These are phyloP conservation scores for Mycosarcoma maydis DNA, from an alignment of 1,284 basidiomycete species.

Conservation along the genomic window DNA sequence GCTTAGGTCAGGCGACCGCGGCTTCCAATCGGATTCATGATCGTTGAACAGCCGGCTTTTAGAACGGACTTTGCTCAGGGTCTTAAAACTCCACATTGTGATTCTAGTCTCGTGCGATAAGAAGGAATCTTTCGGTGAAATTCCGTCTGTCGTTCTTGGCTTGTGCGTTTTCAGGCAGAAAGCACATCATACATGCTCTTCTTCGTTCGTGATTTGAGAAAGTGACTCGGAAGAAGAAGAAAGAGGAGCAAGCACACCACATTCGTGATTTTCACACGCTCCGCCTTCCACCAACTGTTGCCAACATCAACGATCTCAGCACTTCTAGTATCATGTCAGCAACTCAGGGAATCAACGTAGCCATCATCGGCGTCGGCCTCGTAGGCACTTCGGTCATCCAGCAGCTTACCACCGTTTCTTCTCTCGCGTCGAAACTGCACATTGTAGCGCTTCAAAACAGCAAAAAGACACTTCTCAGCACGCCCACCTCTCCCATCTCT, in stretches of 20 bases:
- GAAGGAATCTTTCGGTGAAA: constrained; percentile 25
- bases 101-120: constrained; percentile 31
- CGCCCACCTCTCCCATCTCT: constrained; percentile 28
- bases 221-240: constrained; percentile 15
- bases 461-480: constrained; percentile 62
- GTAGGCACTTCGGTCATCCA: constrained; percentile 64
- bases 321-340: constrained; percentile 25
- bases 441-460: constrained; percentile 64
- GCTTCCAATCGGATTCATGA: constrained; percentile 7
- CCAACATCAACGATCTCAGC: background rate
- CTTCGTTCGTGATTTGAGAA: too few species aligned
- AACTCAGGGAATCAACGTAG: constrained; percentile 56
- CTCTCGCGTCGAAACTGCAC: constrained; percentile 47
- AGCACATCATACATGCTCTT: constrained; percentile 28
- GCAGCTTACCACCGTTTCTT: constrained; percentile 55
- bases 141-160: constrained; percentile 12
- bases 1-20: constrained; percentile 34
- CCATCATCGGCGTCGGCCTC: constrained; percentile 64
- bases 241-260: too few species aligned
- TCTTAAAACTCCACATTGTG: constrained; percentile 20
- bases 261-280: too few species aligned
- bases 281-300: too few species aligned
- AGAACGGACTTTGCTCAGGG: constrained; percentile 8
- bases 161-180: constrained; percentile 13
- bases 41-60: constrained; percentile 10